Evolutionary conservation across 495 filamentous ascomycete species (phyloP).

Genomic region (Sordaria brevicollis): DNA sequence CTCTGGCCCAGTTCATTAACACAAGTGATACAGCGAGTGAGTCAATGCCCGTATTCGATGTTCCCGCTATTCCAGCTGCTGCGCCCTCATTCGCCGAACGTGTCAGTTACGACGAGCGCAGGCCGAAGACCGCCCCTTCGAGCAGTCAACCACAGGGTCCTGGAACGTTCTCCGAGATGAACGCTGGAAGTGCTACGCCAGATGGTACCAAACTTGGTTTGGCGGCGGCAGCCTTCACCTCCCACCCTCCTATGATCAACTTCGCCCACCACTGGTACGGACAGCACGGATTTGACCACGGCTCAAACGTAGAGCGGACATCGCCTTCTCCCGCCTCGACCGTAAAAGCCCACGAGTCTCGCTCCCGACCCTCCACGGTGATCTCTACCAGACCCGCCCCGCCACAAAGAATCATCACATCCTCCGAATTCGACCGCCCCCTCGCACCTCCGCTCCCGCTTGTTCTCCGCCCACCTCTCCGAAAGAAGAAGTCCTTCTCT

Average conservation of each 20-base stretch:
- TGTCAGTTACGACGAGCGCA: slow-evolving; percentile 26
- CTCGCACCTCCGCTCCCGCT: slow-evolving; percentile 45
- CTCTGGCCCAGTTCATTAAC: not conserved
- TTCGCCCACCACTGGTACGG: not conserved
- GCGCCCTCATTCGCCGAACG: slow-evolving; percentile 41
- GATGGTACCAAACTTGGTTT: slow-evolving; percentile 11
- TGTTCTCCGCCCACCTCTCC: slow-evolving; percentile 36
- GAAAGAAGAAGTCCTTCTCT: slow-evolving; percentile 50
- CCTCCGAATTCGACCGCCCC: slow-evolving; percentile 21
- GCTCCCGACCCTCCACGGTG: not conserved
- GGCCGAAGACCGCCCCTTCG: slow-evolving; percentile 23
- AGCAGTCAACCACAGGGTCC: slow-evolving; percentile 16
- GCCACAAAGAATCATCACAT: slow-evolving; percentile 1
- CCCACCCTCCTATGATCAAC: slow-evolving; percentile 5
- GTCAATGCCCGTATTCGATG: slow-evolving; percentile 31
- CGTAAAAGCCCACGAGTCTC: not conserved
- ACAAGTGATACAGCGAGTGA: slow-evolving; percentile 7
- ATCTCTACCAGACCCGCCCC: not conserved
- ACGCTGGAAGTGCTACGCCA: not conserved
- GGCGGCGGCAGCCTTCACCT: slow-evolving; percentile 8
- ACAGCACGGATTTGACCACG: not conserved
- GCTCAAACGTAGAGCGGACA: not conserved
- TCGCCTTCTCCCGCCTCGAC: not conserved
- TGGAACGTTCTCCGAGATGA: not conserved
- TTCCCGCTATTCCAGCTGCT: slow-evolving; percentile 32